These are phyloP conservation scores for Boletus speciosus DNA, from an alignment of 768 basidiomycete genomes.

Conservation along the genomic window DNA sequence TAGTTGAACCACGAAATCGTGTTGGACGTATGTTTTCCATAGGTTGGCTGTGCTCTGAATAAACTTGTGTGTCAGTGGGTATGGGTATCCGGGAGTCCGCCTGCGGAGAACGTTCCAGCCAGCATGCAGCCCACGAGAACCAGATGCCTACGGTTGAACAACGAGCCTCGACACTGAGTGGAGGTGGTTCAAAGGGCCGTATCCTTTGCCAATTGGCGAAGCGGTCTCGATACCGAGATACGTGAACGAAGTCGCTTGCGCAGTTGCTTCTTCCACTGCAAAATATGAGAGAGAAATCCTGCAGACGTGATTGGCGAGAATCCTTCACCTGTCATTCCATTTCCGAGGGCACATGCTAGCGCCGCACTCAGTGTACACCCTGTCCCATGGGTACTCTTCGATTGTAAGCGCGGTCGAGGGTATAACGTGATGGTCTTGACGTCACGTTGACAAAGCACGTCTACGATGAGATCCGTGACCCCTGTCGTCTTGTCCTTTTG, in stretches of 20 bases:
- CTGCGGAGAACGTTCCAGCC: conserved; percentile 32
- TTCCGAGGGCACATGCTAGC: conserved; percentile 61
- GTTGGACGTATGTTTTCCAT: conserved; percentile 78
- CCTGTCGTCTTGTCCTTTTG: conserved; percentile 18
- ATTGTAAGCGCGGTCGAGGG: conserved; percentile 57
- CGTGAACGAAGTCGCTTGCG: conserved; percentile 65
- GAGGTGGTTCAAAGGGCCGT: conserved; percentile 86
- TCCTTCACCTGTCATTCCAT: conserved; percentile 41
- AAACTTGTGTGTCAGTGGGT: conserved; percentile 65
- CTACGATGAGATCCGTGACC: conserved; percentile 49
- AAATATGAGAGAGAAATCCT: neutral
- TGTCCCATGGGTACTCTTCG: conserved; percentile 83
- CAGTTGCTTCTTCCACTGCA: conserved; percentile 56
- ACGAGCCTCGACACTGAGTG: conserved; percentile 49
- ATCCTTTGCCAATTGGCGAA: conserved; percentile 61
- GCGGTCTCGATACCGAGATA: conserved; percentile 72
- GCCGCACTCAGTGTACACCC: conserved; percentile 91
- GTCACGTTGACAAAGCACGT: conserved; percentile 49
- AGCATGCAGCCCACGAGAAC: neutral
- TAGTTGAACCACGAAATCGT: conserved; percentile 77
- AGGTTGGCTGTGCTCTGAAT: conserved; percentile 51
- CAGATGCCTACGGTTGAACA: conserved; percentile 52
- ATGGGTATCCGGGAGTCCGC: conserved; percentile 55
- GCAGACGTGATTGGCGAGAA: neutral
- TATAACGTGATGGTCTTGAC: conserved; percentile 45